Conservation (phyloP, 1,284 basidiomycete genomes). For the Polyporus tsugae region DNA sequence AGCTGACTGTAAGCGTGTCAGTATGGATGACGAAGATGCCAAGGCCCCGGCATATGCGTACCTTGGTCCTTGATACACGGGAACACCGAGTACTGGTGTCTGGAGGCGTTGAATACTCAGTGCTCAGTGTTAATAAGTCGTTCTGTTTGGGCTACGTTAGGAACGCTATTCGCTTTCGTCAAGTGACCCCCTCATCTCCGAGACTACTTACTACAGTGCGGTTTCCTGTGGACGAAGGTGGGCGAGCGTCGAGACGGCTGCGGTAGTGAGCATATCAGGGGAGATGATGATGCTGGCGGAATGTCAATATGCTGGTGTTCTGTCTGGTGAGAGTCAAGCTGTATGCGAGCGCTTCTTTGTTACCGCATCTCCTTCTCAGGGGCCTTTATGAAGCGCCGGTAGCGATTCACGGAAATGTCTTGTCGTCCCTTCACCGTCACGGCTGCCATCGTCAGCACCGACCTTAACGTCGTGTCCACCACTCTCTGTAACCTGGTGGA, state of each 20-base stretch:
- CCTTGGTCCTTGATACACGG: not conserved
- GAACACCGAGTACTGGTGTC: not conserved
- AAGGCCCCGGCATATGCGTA: not conserved
- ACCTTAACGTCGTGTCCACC: not conserved
- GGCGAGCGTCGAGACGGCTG: not conserved
- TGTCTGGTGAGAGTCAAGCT: not conserved
- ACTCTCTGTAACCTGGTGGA: not conserved
- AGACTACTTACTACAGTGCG: not conserved
- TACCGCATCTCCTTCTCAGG: not conserved
- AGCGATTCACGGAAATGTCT: not conserved
- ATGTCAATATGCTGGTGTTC: not conserved
- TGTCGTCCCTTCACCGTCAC: not conserved
- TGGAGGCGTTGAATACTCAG: too few species aligned
- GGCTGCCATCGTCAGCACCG: not conserved
- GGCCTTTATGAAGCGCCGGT: not conserved
- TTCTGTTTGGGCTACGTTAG: too few species aligned
- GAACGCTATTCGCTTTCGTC: too few species aligned
- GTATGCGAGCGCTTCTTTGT: not conserved
- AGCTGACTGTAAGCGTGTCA: not conserved
- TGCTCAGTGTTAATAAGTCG: not conserved
- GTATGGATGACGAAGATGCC: not conserved
- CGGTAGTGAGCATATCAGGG: not conserved
- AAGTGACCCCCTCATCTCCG: not conserved
- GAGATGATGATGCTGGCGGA: not conserved
- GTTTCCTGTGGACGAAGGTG: too few species aligned